Evolutionary conservation across 352 stramenopile species (phyloP).

Genomic region (Phytopythium montanum): DNA sequence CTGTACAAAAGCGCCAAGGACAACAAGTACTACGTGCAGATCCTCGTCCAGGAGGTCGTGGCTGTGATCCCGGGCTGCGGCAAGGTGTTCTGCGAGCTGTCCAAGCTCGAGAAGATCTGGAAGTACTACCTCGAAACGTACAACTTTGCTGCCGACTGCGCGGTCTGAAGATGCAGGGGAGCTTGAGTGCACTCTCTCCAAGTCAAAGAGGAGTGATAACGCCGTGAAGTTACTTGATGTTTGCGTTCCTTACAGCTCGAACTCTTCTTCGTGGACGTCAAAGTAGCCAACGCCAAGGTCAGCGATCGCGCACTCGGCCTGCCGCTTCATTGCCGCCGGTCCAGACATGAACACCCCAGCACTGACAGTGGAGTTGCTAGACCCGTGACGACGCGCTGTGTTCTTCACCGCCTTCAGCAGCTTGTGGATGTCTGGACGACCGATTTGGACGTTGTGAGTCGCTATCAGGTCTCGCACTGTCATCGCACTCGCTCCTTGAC

Average conservation of each 20-base stretch:
- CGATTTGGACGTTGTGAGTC: background rate
- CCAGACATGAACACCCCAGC: background rate
- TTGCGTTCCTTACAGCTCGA: background rate
- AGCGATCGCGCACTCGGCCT: background rate
- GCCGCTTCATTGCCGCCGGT: background rate
- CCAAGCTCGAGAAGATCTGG: slow-evolving; percentile 44
- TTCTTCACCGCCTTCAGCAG: background rate
- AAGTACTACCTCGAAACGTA: slow-evolving; percentile 49
- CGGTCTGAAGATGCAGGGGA: slow-evolving; percentile 11
- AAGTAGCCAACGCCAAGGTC: background rate
- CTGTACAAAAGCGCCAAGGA: slow-evolving; percentile 39
- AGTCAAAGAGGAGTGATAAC: background rate
- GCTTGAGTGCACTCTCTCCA: background rate
- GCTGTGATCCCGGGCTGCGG: slow-evolving; percentile 38
- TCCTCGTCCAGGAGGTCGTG: slow-evolving; percentile 45
- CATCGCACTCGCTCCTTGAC: too few species aligned
- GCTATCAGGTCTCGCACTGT: background rate
- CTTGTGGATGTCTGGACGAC: background rate
- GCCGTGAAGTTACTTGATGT: background rate
- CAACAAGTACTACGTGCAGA: slow-evolving; percentile 42
- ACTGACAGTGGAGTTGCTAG: background rate
- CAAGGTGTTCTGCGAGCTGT: slow-evolving; percentile 40
- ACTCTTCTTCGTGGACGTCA: slow-evolving; percentile 5
- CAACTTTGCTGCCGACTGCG: slow-evolving; percentile 29
- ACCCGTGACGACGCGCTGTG: background rate